phyloP scores from a whole-genome alignment of 2,329 filamentous ascomycete species.

The Colletotrichum agaves region DNA sequence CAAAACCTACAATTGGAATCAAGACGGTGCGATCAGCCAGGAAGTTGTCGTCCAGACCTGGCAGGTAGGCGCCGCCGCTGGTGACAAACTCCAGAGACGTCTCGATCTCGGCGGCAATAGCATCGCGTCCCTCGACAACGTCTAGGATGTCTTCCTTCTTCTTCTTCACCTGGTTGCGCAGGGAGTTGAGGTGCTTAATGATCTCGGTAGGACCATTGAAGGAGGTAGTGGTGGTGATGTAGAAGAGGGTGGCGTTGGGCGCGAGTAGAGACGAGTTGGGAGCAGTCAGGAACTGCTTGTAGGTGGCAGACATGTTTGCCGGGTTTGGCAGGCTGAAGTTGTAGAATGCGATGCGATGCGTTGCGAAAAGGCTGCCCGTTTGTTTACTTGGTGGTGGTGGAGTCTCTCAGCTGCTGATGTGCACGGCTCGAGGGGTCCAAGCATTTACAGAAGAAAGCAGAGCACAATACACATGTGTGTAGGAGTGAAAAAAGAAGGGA shows the following conservation, averaged over 20 bases:
- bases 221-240: slow-evolving; percentile 87
- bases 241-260: slow-evolving; percentile 78
- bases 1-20: slow-evolving; percentile 79
- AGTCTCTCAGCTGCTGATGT: slow-evolving; percentile 18
- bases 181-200: slow-evolving; percentile 80
- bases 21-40: slow-evolving; percentile 82
- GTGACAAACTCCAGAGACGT: slow-evolving; percentile 84
- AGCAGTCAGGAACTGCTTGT: slow-evolving; percentile 77
- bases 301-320: slow-evolving; percentile 58
- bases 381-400: slow-evolving; percentile 22
- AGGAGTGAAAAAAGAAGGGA: slow-evolving; percentile 24
- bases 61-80: slow-evolving; percentile 87
- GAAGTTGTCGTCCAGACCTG: slow-evolving; percentile 93
- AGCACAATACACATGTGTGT: slow-evolving; percentile 23
- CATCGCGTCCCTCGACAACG: slow-evolving; percentile 75
- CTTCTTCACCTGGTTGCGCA: slow-evolving; percentile 82
- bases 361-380: background rate
- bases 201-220: slow-evolving; percentile 79
- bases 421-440: slow-evolving; percentile 30
- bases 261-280: slow-evolving; percentile 73
- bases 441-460: slow-evolving; percentile 25
- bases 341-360: slow-evolving; percentile 30
- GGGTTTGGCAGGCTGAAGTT: slow-evolving; percentile 11
- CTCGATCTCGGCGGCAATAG: slow-evolving; percentile 81
- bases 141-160: slow-evolving; percentile 82